Conservation (phyloP, 495 filamentous ascomycete species). For the Cairneyella variabilis region DNA sequence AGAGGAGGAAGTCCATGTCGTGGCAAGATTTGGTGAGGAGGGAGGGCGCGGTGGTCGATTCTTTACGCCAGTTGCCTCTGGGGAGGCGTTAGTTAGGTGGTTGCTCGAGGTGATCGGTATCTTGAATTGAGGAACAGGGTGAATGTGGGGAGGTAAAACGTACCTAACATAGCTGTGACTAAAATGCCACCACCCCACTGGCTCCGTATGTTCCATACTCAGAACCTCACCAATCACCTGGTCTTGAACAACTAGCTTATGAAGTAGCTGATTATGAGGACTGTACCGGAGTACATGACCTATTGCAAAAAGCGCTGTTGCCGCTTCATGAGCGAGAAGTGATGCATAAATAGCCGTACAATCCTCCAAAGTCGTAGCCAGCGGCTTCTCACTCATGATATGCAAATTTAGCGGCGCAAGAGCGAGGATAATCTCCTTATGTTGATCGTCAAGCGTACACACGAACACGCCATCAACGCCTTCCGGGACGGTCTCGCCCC, state of each 20-base stretch:
- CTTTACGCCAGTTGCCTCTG: constrained; percentile 86
- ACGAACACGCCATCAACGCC: constrained; percentile 77
- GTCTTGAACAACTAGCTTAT: constrained; percentile 67
- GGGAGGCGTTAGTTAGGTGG: too few relatives aligned
- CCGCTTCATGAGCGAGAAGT: constrained; percentile 32
- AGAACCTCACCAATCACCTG: constrained; percentile 73
- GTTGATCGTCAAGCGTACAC: constrained; percentile 81
- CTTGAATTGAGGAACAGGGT: background rate
- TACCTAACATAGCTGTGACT: constrained; percentile 81
- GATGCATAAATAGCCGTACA: constrained; percentile 66
- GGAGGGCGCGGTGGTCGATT: constrained; percentile 61
- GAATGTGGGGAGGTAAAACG: background rate
- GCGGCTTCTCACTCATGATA: constrained; percentile 89
- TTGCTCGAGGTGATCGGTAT: background rate
- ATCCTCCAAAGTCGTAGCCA: constrained; percentile 71
- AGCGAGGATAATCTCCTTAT: constrained; percentile 66
- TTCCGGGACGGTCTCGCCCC: constrained; percentile 29
- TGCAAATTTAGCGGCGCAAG: constrained; percentile 66
- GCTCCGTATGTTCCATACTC: constrained; percentile 82
- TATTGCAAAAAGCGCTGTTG: constrained; percentile 63
- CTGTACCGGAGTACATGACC: constrained; percentile 77
- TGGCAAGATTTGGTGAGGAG: constrained; percentile 90
- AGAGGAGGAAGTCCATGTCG: constrained; percentile 84
- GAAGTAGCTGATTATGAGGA: constrained; percentile 80
- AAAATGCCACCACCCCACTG: constrained; percentile 93